Base-by-base conservation (phyloP, 306 rosid species). In the Dalbergia oliveri region DNA sequence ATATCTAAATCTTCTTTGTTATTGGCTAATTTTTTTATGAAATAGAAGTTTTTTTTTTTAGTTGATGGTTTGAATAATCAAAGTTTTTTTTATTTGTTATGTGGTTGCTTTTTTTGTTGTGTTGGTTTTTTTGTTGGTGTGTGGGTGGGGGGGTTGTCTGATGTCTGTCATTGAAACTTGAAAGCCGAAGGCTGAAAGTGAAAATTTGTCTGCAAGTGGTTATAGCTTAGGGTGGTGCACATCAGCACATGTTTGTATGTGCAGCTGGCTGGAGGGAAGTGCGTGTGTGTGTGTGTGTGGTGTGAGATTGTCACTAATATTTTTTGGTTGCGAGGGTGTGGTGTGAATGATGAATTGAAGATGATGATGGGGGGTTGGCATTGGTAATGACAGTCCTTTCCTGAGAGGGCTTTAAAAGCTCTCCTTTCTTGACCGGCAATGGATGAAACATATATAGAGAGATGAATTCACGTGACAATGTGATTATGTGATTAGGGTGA, bases 121-220 rank as follows among this genome's bases (percentile, higher is more conserved):
- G n/a, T n/a, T n/a, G n/a, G n/a, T n/a, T n/a, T n/a, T n/a, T n/a
- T n/a, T n/a, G n/a, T n/a, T n/a, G n/a, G n/a, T n/a, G n/a, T n/a
- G n/a, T n/a, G n/a, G n/a, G n/a, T n/a, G 3, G 6, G 10, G 33
- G 7, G 69, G 3, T 54, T 13, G 58, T 60, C 15, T 18, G 31
- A 0, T 37, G 5, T 16, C 13, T 63, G 69, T 35, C 12, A 8
- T 19, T 44, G 58, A 47, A n/a, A 23, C 44, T 45, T 75, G 4
- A 33, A 66, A 74, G 79, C 45, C 31, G 60, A 65, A 44, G 26
- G 82, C 69, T 75, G 84, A 84, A 84, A 80, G 85, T 76, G 82
- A 59, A 58, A 80, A 84, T 80, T 80, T 76, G 87, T 80, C 87
- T 6, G 0, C 0, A 69, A 49, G 87, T 35, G 65, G 72, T 0